phyloP scores from a whole-genome alignment of 768 basidiomycete genomes.

The Amanita jacksonii region DNA sequence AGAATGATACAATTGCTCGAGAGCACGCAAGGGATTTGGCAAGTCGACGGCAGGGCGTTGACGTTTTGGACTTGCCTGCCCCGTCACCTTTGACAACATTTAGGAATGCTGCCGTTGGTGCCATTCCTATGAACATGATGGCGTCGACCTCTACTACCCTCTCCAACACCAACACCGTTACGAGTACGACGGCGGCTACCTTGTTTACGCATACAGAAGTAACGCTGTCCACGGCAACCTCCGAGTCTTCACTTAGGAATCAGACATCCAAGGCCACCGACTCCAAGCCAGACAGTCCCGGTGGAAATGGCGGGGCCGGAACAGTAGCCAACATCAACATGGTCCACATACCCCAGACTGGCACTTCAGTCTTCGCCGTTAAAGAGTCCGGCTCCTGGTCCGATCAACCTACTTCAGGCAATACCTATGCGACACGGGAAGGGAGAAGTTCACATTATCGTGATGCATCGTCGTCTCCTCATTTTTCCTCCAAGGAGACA shows the following conservation, averaged over 20 bases:
- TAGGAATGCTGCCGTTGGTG: constrained; percentile 4
- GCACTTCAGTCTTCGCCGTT: not conserved
- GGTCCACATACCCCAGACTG: not conserved
- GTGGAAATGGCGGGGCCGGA: not conserved
- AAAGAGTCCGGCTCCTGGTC: constrained; percentile 3
- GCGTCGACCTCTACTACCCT: constrained; percentile 3
- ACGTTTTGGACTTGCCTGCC: constrained; percentile 30
- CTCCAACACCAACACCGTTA: constrained; percentile 1
- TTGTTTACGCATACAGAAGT: constrained; percentile 12
- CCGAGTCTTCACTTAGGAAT: constrained; percentile 2
- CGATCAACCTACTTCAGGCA: not conserved
- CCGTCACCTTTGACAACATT: constrained; percentile 39
- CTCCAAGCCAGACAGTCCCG: not conserved
- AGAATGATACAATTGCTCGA: constrained; percentile 7
- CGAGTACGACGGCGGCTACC: not conserved
- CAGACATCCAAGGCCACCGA: not conserved
- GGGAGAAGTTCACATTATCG: not conserved
- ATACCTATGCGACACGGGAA: not conserved
- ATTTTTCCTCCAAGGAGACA: constrained; percentile 2
- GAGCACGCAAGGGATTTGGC: not conserved
- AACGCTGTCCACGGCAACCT: constrained; percentile 19
- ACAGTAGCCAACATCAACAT: not conserved
- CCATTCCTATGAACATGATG: constrained; percentile 1
- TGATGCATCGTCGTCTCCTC: not conserved
- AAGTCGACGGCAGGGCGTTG: constrained; percentile 8